Evolutionary conservation across 345 rosid species (phyloP), one percentile per base, ranked within the genome.

Genomic region (Turritis glabra): DNA sequence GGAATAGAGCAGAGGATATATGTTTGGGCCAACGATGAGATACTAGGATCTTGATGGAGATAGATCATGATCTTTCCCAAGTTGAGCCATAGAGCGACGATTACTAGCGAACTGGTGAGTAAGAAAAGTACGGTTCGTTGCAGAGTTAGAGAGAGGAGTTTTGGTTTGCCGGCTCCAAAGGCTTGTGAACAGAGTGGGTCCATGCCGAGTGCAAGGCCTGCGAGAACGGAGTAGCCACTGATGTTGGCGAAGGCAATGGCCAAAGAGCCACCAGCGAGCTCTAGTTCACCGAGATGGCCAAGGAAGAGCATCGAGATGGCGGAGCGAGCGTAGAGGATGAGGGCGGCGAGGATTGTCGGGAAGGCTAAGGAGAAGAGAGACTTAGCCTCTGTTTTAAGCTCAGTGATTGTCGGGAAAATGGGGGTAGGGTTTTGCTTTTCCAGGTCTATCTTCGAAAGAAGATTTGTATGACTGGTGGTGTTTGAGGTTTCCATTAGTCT

Each of bases 141-240:
- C 21, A 93, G 97, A 40, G 96, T 89, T 50, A 93, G 17, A 23
- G 94, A 88, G 22, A 93, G 88, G 40, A 93, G 92, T 76, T 86
- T 89, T 2, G 94, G 94, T 19, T 86, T 96, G 9, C 81, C 84
- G 19, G 98, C 96, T 7, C 98, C 98, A 55, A 91, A 93, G 29
- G 97, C 96, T 76, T 93, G 98, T 0, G 96, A 93, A 66, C 98
- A 93, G 18, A 93, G 90, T 3, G 98, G 98, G 63, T 93, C 98
- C 98, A 93, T 91, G 8, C 92, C 98, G 14, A 91, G 79, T 37
- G 98, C 87, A 27, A 93, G 87, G 9, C 98, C 98, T 1, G 98
- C 83, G 51, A 93, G 94, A 62, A 93, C 98, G 0, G 98, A 89
- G 84, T 93, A 93, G 35, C 98, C 98, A 1, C 92, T 88, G 66